Evolutionary conservation across 345 rosid species (phyloP), one percentile per base, ranked within the genome.

Genomic region (Syzygium oleosum): DNA sequence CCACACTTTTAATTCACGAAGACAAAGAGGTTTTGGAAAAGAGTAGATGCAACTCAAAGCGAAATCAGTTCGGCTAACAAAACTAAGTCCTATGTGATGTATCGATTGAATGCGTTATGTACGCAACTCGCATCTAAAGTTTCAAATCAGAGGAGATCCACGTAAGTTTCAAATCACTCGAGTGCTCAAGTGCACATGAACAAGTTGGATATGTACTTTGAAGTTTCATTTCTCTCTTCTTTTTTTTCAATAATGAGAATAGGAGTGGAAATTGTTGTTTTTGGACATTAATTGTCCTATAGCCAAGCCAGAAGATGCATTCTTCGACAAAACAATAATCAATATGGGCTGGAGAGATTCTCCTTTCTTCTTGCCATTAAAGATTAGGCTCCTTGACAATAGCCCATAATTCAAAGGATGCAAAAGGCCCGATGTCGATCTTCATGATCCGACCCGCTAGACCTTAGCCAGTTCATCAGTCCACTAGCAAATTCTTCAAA

Each of bases 111-210:
- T 1, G 25, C 12, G 25, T 9, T 8, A 68, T 65, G 0, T 31
- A 16, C 0, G 13, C 7, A 34, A 1, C 13, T 17, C 1, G 7
- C 46, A 23, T 6, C 0, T 34, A 61, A 61, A 61, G 1, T 61
- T 58, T 58, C 1, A 15, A 4, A 1, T 63, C 1, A 0, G 1
- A 6, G 15, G 9, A 29, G 1, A 29, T 16, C 0, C 5, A 31
- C 0, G 9, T 63, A 14, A 63, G 8, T 0, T 3, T 43, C 46
- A 43, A 7, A n/a, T 61, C 2, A 61, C n/a, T 61, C 34, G 23
- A n/a, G 73, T 12, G 73, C 12, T 65, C 23, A 34, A 68, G 46
- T 34, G 25, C 43, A 68, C 46, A 34, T 17, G 23, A 68, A 34
- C 46, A 9, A 34, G 79, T 17, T 34, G 79, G 22, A 34, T 68